These are phyloP conservation scores for Manihot esculenta DNA, from an alignment of 441 rosid genomes.

Conservation along the genomic window DNA sequence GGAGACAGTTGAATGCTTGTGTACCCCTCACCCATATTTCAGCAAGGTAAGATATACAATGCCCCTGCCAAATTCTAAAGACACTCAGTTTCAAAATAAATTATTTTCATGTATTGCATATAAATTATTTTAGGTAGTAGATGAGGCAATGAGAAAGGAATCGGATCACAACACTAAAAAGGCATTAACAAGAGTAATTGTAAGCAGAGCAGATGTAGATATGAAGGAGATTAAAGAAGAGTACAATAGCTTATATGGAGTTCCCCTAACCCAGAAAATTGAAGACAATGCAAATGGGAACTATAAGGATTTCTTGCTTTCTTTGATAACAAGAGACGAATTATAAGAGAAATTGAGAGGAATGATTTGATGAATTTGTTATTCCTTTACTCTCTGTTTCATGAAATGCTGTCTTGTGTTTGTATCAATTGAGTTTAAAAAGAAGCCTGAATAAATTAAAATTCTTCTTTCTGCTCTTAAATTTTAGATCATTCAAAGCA, in stretches of 20 bases:
- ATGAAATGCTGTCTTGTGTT: conserved; percentile 3
- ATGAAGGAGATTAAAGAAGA: conserved; percentile 55
- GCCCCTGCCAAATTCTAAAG: background rate
- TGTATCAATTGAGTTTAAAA: conserved; percentile 10
- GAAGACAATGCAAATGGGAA: conserved; percentile 60
- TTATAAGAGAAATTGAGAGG: conserved; percentile 3
- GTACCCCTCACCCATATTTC: conserved; percentile 63
- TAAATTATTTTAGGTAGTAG: conserved; percentile 52
- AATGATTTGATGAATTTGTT: background rate
- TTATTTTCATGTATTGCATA: background rate
- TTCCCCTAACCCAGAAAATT: conserved; percentile 46
- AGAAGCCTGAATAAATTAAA: background rate
- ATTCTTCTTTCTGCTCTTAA: background rate
- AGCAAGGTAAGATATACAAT: conserved; percentile 53
- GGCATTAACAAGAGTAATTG: conserved; percentile 68
- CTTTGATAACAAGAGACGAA: conserved; percentile 48
- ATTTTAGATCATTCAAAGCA: too few relatives aligned
- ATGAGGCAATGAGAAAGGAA: conserved; percentile 48
- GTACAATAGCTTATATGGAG: conserved; percentile 46
- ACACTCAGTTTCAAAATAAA: background rate
- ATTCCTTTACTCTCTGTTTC: background rate
- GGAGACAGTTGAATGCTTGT: conserved; percentile 61
- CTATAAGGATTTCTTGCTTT: conserved; percentile 71
- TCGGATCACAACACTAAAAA: conserved; percentile 55
- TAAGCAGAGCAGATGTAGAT: conserved; percentile 64